Base-by-base conservation (phyloP, 805 yeast species). In the Alloascoidea hylecoeti region DNA sequence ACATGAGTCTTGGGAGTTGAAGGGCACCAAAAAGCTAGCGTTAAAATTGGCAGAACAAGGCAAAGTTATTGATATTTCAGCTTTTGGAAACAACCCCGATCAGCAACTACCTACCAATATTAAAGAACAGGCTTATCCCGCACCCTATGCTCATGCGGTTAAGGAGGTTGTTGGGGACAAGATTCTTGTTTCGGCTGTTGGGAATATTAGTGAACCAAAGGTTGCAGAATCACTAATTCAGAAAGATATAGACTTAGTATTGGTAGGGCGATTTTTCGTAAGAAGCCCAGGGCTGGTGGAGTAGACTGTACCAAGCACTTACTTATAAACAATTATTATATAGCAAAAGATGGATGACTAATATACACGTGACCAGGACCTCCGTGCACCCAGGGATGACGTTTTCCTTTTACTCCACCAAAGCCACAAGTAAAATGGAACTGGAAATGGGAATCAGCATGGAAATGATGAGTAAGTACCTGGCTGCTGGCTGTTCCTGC, bases 61-160 rank as follows among this genome's bases (percentile, higher is more conserved):
- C 9, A 9, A 9, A 23, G 61, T 75, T 14, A 44, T 75, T 28
- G 80, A 75, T 48, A 60, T 68, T 34, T 70, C 78, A 1, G 56
- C 72, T 5, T 78, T 77, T 42, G 75, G 75, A 35, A 63, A 61
- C 47, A 55, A 53, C 43, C 42, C 51, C 34, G 45, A 53, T 4
- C 48, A 38, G 15, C 27, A 34, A 58, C 53, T 41, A 47, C n/a
- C n/a, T n/a, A n/a, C n/a, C n/a, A n/a, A n/a, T n/a, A n/a, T n/a
- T n/a, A n/a, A n/a, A n/a, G 41, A 17, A 46, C 61, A 46, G 48
- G 67, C 65, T 2, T 44, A 52, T 40, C 70, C 66, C 42, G 55
- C 55, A 2, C 61, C 56, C 15, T 49, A 52, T 36, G 67, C 78
- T 4, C 50, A 48, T 39, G 56, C 56, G 3, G 43, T 72, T 37